phyloP scores from a whole-genome alignment of 73 alveolate genomes.

The Paramecium tetraurelia region DNA sequence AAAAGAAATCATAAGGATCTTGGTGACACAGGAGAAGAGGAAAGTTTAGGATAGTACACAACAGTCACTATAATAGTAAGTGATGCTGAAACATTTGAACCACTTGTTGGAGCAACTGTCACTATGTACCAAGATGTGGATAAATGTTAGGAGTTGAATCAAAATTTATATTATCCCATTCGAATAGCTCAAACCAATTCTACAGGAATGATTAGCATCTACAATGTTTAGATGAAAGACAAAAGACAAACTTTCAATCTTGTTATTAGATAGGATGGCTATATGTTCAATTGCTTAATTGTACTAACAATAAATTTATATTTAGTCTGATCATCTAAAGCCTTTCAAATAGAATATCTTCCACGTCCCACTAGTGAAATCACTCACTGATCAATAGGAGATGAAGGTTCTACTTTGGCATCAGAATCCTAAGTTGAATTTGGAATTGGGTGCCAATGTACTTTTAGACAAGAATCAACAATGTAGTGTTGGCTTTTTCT shows the following conservation, averaged over 20 bases:
- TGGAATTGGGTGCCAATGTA: constrained; percentile 31
- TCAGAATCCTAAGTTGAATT: background rate
- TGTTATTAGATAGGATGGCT: background rate
- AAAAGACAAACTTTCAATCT: background rate
- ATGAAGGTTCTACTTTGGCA: constrained; percentile 19
- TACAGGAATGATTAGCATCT: background rate
- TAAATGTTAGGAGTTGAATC: background rate
- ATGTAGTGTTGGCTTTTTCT: constrained; percentile 18
- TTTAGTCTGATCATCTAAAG: background rate
- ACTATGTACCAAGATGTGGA: background rate
- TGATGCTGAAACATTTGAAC: constrained; percentile 16
- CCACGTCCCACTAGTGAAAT: background rate
- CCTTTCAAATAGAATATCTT: background rate
- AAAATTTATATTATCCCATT: constrained; percentile 15
- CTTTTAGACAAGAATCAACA: background rate
- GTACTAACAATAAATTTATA: background rate
- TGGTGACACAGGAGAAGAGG: background rate
- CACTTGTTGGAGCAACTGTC: background rate
- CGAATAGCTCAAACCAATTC: background rate
- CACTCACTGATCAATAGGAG: background rate
- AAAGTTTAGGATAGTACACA: background rate
- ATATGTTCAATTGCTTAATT: background rate
- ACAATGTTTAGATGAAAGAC: constrained; percentile 1
- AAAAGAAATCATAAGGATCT: background rate
- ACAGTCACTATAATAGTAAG: background rate